Base-by-base conservation (phyloP, 768 basidiomycete species). In the Coprinellus micaceus region DNA sequence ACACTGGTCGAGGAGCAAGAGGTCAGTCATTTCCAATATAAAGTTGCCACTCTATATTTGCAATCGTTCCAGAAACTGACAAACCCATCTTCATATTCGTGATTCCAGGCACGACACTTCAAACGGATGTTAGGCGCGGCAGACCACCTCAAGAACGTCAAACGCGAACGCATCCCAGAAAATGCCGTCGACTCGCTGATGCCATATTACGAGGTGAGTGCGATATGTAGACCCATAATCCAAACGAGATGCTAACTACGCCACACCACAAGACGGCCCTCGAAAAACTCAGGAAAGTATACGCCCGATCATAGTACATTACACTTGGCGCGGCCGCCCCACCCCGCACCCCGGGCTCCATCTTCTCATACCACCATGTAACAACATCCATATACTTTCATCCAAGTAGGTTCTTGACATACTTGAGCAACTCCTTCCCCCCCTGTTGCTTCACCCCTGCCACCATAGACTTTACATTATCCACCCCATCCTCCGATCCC, bases 1-100 rank as follows among this genome's bases (percentile, higher is more conserved):
- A 90, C 89, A 1, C 71, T 98, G 63, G 91, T 98, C 6, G 97
- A 98, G 74, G 89, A 94, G 67, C 95, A 97, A 67, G 91, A 93
- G 80, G 90, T 86, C 37, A 39, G 73, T 59, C 52, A 26, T 33
- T 25, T 41, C 39, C 13, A 45, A 19, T 13, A 25, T 21, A 33
- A 37, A 40, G n/a, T n/a, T n/a, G n/a, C n/a, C n/a, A n/a, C n/a
- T n/a, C n/a, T n/a, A n/a, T n/a, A n/a, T n/a, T n/a, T n/a, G n/a
- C n/a, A n/a, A n/a, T n/a, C n/a, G n/a, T n/a, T n/a, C n/a, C n/a
- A n/a, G n/a, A n/a, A n/a, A 33, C 33, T 33, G 33, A 33, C 33
- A 33, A 33, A 33, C 29, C 13, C 10, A 19, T 15, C 48, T 33
- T 11, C 29, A 22, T 57, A 13, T 40, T 36, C 58, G 46, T 6